These are phyloP conservation scores for Solanum paucissectum DNA, from an alignment of 257 asterid species.

Conservation along the genomic window DNA sequence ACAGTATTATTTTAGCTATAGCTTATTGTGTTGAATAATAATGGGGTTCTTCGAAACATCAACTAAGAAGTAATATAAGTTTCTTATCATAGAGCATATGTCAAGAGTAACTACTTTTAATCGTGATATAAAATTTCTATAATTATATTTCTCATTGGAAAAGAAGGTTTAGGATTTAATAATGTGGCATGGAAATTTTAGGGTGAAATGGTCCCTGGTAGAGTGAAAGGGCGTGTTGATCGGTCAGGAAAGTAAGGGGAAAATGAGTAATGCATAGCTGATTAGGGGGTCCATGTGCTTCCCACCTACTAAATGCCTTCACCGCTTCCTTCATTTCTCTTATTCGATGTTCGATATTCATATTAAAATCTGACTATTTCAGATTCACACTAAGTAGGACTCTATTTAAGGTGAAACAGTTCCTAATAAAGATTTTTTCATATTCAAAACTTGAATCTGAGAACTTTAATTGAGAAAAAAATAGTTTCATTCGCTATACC, in stretches of 20 bases:
- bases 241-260: background rate
- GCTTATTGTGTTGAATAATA: background rate
- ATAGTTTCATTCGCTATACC: fast-evolving
- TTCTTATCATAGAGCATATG: no score
- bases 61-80: background rate
- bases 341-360: fast-evolving
- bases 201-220: background rate
- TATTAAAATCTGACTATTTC: fast-evolving
- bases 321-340: background rate
- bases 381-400: fast-evolving
- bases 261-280: background rate
- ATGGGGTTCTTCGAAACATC: background rate
- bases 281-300: slow-evolving; percentile 5
- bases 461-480: no score
- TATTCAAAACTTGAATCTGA: no score
- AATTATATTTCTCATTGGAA: background rate
- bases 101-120: no score
- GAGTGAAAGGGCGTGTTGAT: background rate
- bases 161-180: background rate
- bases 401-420: no score
- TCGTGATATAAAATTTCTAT: no score
- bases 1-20: background rate
- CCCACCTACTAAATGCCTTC: background rate
- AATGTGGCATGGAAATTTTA: background rate
- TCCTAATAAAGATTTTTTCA: fast-evolving